Base-by-base conservation (phyloP, 1,284 basidiomycete species). In the Moesziomyces sp. region DNA sequence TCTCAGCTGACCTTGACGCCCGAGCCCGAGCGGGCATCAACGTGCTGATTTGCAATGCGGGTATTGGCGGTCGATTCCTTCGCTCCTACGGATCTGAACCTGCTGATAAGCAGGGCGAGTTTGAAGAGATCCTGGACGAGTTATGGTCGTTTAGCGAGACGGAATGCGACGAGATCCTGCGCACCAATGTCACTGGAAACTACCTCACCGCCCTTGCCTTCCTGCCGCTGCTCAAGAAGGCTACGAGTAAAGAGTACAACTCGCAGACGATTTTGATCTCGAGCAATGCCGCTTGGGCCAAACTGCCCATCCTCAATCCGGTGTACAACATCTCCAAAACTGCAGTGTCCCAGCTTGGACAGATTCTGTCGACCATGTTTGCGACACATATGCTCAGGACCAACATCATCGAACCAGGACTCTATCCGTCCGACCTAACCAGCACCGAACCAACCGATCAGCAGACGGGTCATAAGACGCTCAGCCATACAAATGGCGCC, bases 311-410 rank as follows among this genome's bases (percentile, higher is more conserved):
- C 59, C 52, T 77, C 42, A 77, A 77, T 33, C 70, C 74, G 5
- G 46, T 77, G n/a, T 77, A 77, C 64, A 77, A 77, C 54, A 53
- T 77, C 40, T 54, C 52, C 49, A 77, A 77, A 58, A 65, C 74
- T 10, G 61, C 74, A 14, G 47, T 73, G 14, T 67, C 62, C 2
- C 74, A 77, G 5, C 50, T 66, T 1, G 67, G 66, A 14, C 58
- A 73, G 23, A 74, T 77, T 28, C 51, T 77, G 16, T 46, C 38
- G 14, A 70, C 71, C 19, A 63, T 77, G 53, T 68, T 77, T 26
- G 52, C 51, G 46, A 56, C 74, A 11, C 54, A 60, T 21, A 47
- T 18, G 2, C 21, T 77, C 16, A 21, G 74, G 7, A 59, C 60
- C 13, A 77, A 77, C 48, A 23, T 51, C 18, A 46, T 77, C 44